Conservation (phyloP, 176 grass and related monocot genomes). For the Alloteropsis semialata region DNA sequence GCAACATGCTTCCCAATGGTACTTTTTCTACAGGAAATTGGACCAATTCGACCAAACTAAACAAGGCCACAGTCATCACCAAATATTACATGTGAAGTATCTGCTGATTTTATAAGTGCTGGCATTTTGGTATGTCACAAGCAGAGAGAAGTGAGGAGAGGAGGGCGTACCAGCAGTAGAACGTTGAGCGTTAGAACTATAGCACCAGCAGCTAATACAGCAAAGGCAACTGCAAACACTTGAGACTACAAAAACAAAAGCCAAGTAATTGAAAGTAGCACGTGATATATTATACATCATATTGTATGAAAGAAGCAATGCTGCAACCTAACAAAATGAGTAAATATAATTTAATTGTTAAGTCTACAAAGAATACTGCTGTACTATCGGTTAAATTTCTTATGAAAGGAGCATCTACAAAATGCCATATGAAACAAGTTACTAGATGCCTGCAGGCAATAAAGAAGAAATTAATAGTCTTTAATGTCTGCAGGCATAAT, state of each 20-base stretch:
- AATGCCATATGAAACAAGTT: background rate
- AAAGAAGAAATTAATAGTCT: background rate
- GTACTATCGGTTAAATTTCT: background rate
- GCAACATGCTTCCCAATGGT: too few relatives aligned
- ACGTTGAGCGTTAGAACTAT: slow-evolving; percentile 92
- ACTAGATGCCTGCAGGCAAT: background rate
- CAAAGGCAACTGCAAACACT: slow-evolving; percentile 97
- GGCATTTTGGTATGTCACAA: background rate
- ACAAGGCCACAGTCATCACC: slow-evolving; percentile 1
- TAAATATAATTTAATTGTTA: background rate
- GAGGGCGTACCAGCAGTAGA: slow-evolving; percentile 65
- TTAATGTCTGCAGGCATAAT: background rate
- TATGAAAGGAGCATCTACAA: background rate
- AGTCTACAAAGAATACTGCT: background rate
- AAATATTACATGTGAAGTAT: background rate
- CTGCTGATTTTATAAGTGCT: background rate
- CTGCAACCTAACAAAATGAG: background rate
- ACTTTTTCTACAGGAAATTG: too few relatives aligned
- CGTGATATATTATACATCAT: background rate
- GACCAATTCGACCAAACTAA: too few relatives aligned
- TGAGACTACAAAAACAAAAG: slow-evolving; percentile 60
- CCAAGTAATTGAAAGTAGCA: background rate
- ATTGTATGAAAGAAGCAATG: background rate
- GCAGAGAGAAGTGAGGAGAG: background rate
- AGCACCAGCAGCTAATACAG: slow-evolving; percentile 83